A percentile compares a stretch with the other conserved stretches of the same genome.
phyloP scores from a whole-genome alignment of 768 basidiomycete species.

The Termitomyces sp. region DNA sequence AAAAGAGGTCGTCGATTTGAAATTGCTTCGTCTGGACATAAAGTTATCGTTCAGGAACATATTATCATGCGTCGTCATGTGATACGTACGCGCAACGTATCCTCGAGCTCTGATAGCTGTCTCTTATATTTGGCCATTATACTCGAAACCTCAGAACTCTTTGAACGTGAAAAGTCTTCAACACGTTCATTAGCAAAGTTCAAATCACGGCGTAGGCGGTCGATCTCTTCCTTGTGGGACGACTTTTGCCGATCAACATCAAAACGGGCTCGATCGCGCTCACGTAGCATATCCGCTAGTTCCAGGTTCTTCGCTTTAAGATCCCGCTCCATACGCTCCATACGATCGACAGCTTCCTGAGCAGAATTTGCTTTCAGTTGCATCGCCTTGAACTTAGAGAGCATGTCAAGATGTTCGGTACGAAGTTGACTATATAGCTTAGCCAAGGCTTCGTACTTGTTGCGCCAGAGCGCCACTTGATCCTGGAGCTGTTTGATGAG shows the following conservation, averaged over 20 bases:
- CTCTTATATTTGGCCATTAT: slow-evolving; percentile 93
- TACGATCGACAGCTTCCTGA: slow-evolving; percentile 94
- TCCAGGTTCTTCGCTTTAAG: slow-evolving; percentile 98
- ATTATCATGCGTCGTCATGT: not conserved
- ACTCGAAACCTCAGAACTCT: slow-evolving; percentile 86
- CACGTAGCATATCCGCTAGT: slow-evolving; percentile 97
- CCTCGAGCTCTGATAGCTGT: slow-evolving; percentile 94
- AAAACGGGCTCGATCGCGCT: slow-evolving; percentile 92
- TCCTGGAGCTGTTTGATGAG: slow-evolving; percentile 94
- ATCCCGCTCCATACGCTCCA: slow-evolving; percentile 99
- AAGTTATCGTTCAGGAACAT: not conserved
- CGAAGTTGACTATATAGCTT: slow-evolving; percentile 98
- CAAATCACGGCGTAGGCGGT: slow-evolving; percentile 87
- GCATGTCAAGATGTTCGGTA: slow-evolving; percentile 95
- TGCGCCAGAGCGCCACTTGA: slow-evolving; percentile 94
- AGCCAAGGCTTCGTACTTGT: slow-evolving; percentile 97
- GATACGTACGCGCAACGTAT: slow-evolving; percentile 73
- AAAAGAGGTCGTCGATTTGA: slow-evolving; percentile 89
- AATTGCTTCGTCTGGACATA: slow-evolving; percentile 78
- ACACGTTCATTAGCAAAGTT: slow-evolving; percentile 97
- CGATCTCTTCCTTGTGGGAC: slow-evolving; percentile 91
- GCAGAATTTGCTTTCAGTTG: slow-evolving; percentile 98
- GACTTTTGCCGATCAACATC: slow-evolving; percentile 92
- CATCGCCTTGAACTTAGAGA: slow-evolving; percentile 94
- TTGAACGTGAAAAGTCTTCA: slow-evolving; percentile 85